Base-by-base conservation (phyloP, 495 filamentous ascomycete species). In the Tuber borchii region DNA sequence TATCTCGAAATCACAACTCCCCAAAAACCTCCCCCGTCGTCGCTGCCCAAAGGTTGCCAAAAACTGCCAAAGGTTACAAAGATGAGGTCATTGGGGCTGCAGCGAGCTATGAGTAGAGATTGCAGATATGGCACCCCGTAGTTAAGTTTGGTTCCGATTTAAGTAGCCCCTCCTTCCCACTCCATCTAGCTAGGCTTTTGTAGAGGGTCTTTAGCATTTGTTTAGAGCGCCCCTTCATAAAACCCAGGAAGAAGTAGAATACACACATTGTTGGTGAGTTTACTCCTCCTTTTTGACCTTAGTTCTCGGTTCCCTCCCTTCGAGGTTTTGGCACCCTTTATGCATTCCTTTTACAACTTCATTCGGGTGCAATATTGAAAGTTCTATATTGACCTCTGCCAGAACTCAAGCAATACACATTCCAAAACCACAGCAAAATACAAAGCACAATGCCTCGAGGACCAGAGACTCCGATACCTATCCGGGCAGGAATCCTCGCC, bases 401-500 rank as follows among this genome's bases (percentile, higher is more conserved):
- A 65, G 56, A 65, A 34, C 26, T 65, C 26, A 34, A 8, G 1
- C 69, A 43, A 71, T n/a, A 65, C 44, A 40, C 68, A 61, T 74
- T 42, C 46, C 48, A 69, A 46, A 45, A 40, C 61, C 61, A 70
- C 65, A 70, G 51, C 70, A 44, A 51, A 42, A 73, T 26, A 74
- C 45, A 74, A 43, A 72, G 43, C 16, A 79, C 75, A 71, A 77
- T 77, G 72, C 78, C 78, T 72, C 78, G 78, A 46, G 77, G 78
- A 43, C 78, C 77, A 22, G 74, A 81, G 56, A 81, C 81, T 68
- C 75, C 79, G 48, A 72, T 81, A 22, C 75, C 73, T 42, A 76
- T 74, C 65, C 75, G 79, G n/a, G 79, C 79, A 71, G 75, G 75
- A 26, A 81, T 81, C 44, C 48, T 81, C 31, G 51, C 79, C 9